Base-by-base conservation (phyloP, 805 yeast genomes). In the Blastobotrys terrestris region DNA sequence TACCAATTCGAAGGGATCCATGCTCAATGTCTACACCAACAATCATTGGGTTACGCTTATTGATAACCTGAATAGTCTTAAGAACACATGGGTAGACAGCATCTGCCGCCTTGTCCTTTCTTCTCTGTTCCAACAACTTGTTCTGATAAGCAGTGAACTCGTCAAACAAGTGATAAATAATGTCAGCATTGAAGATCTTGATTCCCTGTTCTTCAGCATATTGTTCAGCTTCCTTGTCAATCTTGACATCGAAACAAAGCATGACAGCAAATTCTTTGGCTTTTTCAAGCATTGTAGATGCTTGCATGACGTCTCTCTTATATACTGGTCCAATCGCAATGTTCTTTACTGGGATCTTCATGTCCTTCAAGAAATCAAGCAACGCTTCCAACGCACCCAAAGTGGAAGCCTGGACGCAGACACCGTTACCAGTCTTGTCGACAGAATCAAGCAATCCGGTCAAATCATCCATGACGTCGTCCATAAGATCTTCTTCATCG, bases 321-420 rank as follows among this genome's bases (percentile, higher is more conserved):
- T 74, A 94, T 41, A 94, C 99, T 51, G 99, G 99, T 65, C 99
- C 99, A 68, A 94, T 78, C 51, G 97, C 96, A 67, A 94, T 91
- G 39, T 97, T 87, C 97, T 92, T 90, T 39, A 94, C 99, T 18
- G 99, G 99, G 71, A 94, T 94, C 79, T 94, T 94, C 97, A 91
- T 88, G 65, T 88, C 96, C 73, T 92, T 92, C 70, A 94, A 80
- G 88, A 94, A 94, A 72, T 92, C 98, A 58, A 94, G 79, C 61
- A 94, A 76, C 2, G 99, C 99, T 75, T 94, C 99, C 64, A 94
- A 77, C 44, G 99, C 91, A 78, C 99, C 99, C 66, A 94, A 80
- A 18, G 99, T 94, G 3, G 97, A 90, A 1, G 99, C 97, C 75
- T 94, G 99, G 46, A 94, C 99, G 62, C 90, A 88, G 52, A 94